phyloP scores from a whole-genome alignment of 257 asterid genomes.

The Plantago major region DNA sequence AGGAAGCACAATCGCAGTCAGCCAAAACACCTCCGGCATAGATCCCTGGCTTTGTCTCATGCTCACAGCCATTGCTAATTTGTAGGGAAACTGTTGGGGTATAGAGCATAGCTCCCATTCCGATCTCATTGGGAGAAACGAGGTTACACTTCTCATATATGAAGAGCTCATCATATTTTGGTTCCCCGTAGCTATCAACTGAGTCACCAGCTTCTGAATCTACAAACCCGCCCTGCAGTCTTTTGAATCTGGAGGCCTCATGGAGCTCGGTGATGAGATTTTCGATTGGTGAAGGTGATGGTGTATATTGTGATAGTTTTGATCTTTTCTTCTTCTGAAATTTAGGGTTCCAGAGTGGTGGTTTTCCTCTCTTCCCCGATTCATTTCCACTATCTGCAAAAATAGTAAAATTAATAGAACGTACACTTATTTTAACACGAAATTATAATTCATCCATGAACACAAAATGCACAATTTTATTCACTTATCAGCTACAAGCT shows the following conservation, averaged over 20 bases:
- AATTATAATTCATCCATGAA: too few species aligned
- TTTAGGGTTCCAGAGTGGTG: background rate
- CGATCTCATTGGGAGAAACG: conserved; percentile 41
- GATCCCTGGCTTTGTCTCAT: too few species aligned
- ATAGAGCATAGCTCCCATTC: conserved; percentile 41
- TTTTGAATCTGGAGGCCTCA: background rate
- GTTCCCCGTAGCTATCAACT: background rate
- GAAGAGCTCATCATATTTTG: conserved; percentile 31
- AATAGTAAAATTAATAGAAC: background rate
- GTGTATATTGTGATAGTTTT: conserved; percentile 19
- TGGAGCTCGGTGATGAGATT: background rate
- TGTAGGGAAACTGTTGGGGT: background rate
- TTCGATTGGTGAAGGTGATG: background rate
- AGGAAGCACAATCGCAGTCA: conserved; percentile 9
- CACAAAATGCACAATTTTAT: too few species aligned
- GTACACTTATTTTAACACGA: background rate
- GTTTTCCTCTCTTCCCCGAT: background rate
- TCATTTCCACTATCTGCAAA: background rate
- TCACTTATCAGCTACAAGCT: too few species aligned
- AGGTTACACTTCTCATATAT: conserved; percentile 26
- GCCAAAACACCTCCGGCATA: background rate
- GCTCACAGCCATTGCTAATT: too few species aligned
- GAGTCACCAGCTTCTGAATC: background rate
- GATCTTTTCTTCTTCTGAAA: background rate
- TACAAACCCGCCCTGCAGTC: background rate